Percentiles rank a stretch among this genome's conserved stretches.
Evolutionary conservation across 2,329 filamentous ascomycete species (phyloP).

Genomic region (Didymellaceae sp.): DNA sequence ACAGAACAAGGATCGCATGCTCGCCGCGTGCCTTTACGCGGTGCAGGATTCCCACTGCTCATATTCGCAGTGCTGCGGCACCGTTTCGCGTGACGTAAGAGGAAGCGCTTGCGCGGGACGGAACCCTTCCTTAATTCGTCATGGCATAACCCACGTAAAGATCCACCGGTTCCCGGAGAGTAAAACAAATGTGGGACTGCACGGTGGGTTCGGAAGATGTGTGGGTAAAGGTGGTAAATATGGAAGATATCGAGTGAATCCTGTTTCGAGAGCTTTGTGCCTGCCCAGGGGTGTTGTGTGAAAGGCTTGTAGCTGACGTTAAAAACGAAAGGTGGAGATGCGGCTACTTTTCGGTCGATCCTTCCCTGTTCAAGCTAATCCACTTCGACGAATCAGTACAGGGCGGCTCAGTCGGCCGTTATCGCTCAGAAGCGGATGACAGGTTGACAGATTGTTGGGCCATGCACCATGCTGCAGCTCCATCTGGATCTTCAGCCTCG

Average conservation of each 20-base stretch:
- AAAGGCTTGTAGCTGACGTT: slow-evolving; percentile 35
- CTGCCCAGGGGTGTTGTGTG: slow-evolving; percentile 22
- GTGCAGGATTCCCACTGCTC: slow-evolving; percentile 33
- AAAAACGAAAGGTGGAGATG: slow-evolving; percentile 37
- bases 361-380: slow-evolving; percentile 10
- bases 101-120: slow-evolving; percentile 26
- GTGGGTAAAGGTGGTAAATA: slow-evolving; percentile 14
- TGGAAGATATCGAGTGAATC: slow-evolving; percentile 14
- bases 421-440: slow-evolving; percentile 1
- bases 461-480: neutral
- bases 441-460: slow-evolving; percentile 16
- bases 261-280: slow-evolving; percentile 12
- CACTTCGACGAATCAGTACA: slow-evolving; percentile 5
- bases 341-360: slow-evolving; percentile 33
- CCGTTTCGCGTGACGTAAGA: slow-evolving; percentile 21
- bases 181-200: slow-evolving; percentile 10
- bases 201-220: slow-evolving; percentile 17
- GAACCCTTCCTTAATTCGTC: slow-evolving; percentile 27
- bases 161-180: slow-evolving; percentile 9
- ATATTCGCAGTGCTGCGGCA: slow-evolving; percentile 25
- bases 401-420: slow-evolving; percentile 1
- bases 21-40: slow-evolving; percentile 45
- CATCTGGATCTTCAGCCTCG: slow-evolving; percentile 14
- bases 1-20: slow-evolving; percentile 47
- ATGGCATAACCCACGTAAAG: slow-evolving; percentile 24